Evolutionary conservation across 805 yeast species (phyloP).

Genomic region (Saturnispora diversa): DNA sequence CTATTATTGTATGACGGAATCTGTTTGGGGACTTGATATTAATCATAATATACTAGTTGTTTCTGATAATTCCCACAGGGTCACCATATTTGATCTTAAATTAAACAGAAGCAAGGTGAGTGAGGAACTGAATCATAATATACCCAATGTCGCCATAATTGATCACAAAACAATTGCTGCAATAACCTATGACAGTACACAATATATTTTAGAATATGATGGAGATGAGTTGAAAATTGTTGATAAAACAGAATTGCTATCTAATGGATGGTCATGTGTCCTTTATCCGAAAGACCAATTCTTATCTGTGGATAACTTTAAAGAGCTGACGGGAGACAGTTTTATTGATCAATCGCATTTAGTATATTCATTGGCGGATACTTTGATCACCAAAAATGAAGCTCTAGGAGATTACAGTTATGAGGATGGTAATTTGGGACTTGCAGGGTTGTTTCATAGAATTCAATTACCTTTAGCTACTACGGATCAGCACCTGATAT

Average conservation of each 20-base stretch:
- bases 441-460: slow-evolving; percentile 6
- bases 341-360: neutral
- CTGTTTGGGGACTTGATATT: slow-evolving; percentile 56
- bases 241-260: neutral
- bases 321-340: slow-evolving; percentile 3
- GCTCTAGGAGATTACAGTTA: neutral
- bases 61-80: slow-evolving; percentile 46
- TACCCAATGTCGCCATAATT: slow-evolving; percentile 34
- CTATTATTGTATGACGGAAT: slow-evolving; percentile 2
- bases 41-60: slow-evolving; percentile 34
- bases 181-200: slow-evolving; percentile 7
- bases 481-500: neutral
- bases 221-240: neutral
- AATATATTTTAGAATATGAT: slow-evolving; percentile 8
- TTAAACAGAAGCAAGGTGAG: slow-evolving; percentile 18
- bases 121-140: slow-evolving; percentile 43
- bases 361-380: neutral
- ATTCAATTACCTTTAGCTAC: neutral
- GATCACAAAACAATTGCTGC: neutral
- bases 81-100: slow-evolving; percentile 31
- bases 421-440: slow-evolving; percentile 1
- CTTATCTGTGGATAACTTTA: slow-evolving; percentile 3
- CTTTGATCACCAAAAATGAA: slow-evolving; percentile 4
- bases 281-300: slow-evolving; percentile 3
- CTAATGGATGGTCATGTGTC: slow-evolving; percentile 8